Evolutionary conservation across 805 yeast genomes (phyloP), one percentile per base, ranked within the genome.

Genomic region (Saccharomyces cerevisiae): DNA sequence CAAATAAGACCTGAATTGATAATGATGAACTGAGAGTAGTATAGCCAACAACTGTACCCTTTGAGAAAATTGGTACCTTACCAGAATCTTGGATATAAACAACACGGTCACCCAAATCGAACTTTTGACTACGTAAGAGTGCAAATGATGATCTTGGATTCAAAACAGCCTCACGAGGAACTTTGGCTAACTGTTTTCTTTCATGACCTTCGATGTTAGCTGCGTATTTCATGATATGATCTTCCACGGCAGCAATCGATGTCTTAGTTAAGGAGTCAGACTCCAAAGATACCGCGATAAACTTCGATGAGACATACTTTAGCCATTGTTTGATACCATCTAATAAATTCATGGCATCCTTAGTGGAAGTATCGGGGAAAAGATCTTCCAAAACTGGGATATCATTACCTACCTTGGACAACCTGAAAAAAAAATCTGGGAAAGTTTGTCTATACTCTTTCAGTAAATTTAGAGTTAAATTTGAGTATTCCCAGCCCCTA

Each of bases 31-130:
- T 80, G 36, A 81, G 77, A 60, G 83, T 80, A 36, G 81, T 77
- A 46, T 88, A 89, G 8, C 87, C 85, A 50, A 88, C 85, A 53
- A 94, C 96, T 0, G 97, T 90, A 68, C 99, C 99, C 64, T 86
- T 86, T 27, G 88, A 79, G 66, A 86, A 89, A 54, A 84, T 71
- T 28, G 97, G 96, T 14, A 91, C 96, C 65, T 88, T 89, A 51
- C 98, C 98, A 26, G 87, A 82, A 61, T 84, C 87, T 61, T 86
- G 85, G 24, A 89, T 87, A 60, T 88, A 90, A 26, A 87, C 79
- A 30, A 94, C 89, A 57, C 99, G 80, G 65, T 94, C 97, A 62
- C 99, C 99, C 24, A 94, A 76, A 29, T 79, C 78, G 67, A 94
- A 94, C 48, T 76, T 72, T 73, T 94, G 99, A 46, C 78, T 77